Evolutionary conservation across 331 rosid genomes (phyloP).

Genomic region (Spiraea crenata): DNA sequence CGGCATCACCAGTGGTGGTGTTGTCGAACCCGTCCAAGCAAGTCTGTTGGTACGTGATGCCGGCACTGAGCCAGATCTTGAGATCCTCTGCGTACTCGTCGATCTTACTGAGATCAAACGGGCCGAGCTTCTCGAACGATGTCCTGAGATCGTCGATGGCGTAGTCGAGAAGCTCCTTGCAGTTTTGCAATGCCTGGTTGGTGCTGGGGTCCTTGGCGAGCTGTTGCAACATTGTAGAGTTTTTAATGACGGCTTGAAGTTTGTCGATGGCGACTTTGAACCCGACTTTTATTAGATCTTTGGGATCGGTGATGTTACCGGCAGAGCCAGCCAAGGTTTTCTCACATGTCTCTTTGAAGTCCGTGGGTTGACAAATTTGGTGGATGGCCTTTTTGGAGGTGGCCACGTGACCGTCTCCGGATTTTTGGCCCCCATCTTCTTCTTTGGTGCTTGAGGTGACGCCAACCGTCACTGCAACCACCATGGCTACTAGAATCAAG

Average conservation of each 20-base stretch:
- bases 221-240: slow-evolving; percentile 29
- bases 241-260: slow-evolving; percentile 15
- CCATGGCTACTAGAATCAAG: slow-evolving; percentile 46
- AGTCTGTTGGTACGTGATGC: slow-evolving; percentile 54
- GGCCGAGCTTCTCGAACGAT: slow-evolving; percentile 32
- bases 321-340: slow-evolving; percentile 22
- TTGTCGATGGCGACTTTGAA: slow-evolving; percentile 30
- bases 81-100: slow-evolving; percentile 43
- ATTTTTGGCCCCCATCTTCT: no score
- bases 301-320: slow-evolving; percentile 29
- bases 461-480: slow-evolving; percentile 51
- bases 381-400: slow-evolving; percentile 26
- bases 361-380: slow-evolving; percentile 52
- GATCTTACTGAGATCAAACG: slow-evolving; percentile 34
- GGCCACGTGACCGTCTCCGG: background rate
- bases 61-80: slow-evolving; percentile 57
- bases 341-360: slow-evolving; percentile 50
- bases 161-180: slow-evolving; percentile 53
- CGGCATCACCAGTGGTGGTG: slow-evolving; percentile 38
- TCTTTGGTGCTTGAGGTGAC: slow-evolving; percentile 7
- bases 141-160: slow-evolving; percentile 44
- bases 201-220: slow-evolving; percentile 50
- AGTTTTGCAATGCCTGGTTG: slow-evolving; percentile 48
- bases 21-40: slow-evolving; percentile 64
- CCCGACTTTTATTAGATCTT: slow-evolving; percentile 42